Evolutionary conservation across 495 filamentous ascomycete species (phyloP).

Genomic region (Penicillium angulare): DNA sequence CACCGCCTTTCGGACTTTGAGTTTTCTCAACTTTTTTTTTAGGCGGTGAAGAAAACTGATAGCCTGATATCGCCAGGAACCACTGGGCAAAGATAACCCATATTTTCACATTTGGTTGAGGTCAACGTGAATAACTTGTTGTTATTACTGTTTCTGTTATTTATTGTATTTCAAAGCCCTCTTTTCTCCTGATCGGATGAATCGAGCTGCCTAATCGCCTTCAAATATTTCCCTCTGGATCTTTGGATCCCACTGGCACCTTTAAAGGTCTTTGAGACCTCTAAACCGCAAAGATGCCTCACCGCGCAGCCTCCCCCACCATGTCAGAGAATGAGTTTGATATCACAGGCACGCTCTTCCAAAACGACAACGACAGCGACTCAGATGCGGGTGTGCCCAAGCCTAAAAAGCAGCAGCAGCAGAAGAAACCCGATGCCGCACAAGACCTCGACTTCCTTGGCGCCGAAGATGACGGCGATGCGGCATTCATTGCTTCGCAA

Average conservation of each 20-base stretch:
- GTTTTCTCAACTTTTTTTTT: slow-evolving; percentile 26
- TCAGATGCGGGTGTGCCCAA: slow-evolving; percentile 25
- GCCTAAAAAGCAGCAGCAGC: slow-evolving; percentile 37
- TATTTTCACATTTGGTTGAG: background rate
- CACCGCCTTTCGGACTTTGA: slow-evolving; percentile 35
- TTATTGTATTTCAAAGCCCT: background rate
- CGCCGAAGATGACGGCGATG: slow-evolving; percentile 67
- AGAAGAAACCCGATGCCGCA: slow-evolving; percentile 33
- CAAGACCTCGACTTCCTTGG: slow-evolving; percentile 48
- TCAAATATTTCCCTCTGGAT: too few relatives aligned
- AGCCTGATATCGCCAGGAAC: background rate
- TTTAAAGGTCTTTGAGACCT: background rate
- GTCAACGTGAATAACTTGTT: background rate
- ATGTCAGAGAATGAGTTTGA: slow-evolving; percentile 90
- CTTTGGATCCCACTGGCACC: too few relatives aligned
- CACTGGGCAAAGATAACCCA: background rate
- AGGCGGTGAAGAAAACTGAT: slow-evolving; percentile 4
- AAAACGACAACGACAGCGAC: slow-evolving; percentile 54
- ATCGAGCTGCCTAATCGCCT: too few relatives aligned
- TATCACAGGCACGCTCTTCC: slow-evolving; percentile 77
- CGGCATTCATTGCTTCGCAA: slow-evolving; percentile 80
- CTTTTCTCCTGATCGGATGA: too few relatives aligned
- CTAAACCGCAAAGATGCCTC: slow-evolving; percentile 42
- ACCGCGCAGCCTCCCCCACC: slow-evolving; percentile 73
- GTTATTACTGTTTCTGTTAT: background rate